Base-by-base conservation (phyloP, 179 eudicot genomes). In the Actinidia arguta region DNA sequence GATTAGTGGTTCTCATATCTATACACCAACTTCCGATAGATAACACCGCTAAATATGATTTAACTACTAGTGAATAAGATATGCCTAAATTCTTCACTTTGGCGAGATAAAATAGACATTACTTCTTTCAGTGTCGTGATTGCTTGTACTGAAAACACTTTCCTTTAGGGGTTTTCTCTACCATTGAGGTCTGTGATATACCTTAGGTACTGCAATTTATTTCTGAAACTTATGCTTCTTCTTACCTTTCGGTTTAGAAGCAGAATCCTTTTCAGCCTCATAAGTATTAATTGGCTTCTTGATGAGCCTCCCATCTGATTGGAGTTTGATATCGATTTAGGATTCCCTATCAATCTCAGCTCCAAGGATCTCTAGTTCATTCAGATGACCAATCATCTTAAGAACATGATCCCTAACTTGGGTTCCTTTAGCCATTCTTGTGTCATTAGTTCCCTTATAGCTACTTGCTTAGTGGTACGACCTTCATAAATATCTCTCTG, bases 341-440 rank as follows among this genome's bases (percentile, higher is more conserved):
- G 56, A 18, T n/a, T 22, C 59, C 8, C 59, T 58, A 48, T 62
- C 80, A 4, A 78, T 24, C 3, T 78, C 22, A 44, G 44, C 46
- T 61, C 80, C 80, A 22, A 78, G 13, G 46, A 62, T 25, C 72
- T 78, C 58, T 4, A 78, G 3, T 24, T 78, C 58, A 62, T 78
- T 62, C 3, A 62, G 8, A 62, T 9, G 10, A 42, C 54, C 18
- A 6, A 78, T 78, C 58, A 62, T 78, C 56, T 46, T 78, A 4
- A 61, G 11, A 24, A 61, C 56, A 78, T 78, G 58, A 14, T 61
- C 58, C 1, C 47, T 44, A 4, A 78, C 42, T 39, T 56, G 71
- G 9, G 71, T 77, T 44, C 71, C 51, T 76, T 76, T 17, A 31
- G 14, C 68, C 66, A 56, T 56, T 46, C 56, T 7, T 14, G 31